Conservation (phyloP, 805 yeast species). For the Starmera quercuum region DNA sequence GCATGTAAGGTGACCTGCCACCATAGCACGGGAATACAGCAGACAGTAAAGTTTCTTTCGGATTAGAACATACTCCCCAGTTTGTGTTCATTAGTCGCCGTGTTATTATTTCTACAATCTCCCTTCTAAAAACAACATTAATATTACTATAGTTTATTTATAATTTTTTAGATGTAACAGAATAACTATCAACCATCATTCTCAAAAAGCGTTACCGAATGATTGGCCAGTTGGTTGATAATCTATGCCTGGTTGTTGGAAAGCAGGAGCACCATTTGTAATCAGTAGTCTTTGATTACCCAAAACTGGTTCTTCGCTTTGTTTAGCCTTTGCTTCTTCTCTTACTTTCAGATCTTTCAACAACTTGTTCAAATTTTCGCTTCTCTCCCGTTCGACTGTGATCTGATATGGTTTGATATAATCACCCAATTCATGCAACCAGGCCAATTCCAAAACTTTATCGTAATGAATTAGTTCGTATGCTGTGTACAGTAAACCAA, state of each 20-base stretch:
- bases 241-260: conserved; percentile 35
- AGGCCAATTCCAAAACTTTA: conserved; percentile 78
- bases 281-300: conserved; percentile 71
- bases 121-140: too few relatives aligned
- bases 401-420: conserved; percentile 90
- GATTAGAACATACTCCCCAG: too few relatives aligned
- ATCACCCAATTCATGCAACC: conserved; percentile 82
- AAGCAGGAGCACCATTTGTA: conserved; percentile 58
- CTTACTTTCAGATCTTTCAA: conserved; percentile 66
- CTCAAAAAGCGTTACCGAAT: conserved; percentile 47
- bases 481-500: conserved; percentile 81
- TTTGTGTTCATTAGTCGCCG: too few relatives aligned
- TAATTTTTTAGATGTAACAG: too few relatives aligned
- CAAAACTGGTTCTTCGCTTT: conserved; percentile 35
- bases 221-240: conserved; percentile 69
- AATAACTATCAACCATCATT: too few relatives aligned
- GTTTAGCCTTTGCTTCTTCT: conserved; percentile 50
- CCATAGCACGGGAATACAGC: too few relatives aligned
- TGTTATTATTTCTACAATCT: too few relatives aligned
- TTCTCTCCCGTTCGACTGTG: conserved; percentile 75
- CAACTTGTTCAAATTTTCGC: conserved; percentile 54
- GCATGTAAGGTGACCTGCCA: too few relatives aligned
- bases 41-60: too few relatives aligned
- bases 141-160: too few relatives aligned
- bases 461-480: conserved; percentile 77